These are phyloP conservation scores for Candolleomyces eurysporus DNA, from an alignment of 768 basidiomycete genomes.

Conservation along the genomic window DNA sequence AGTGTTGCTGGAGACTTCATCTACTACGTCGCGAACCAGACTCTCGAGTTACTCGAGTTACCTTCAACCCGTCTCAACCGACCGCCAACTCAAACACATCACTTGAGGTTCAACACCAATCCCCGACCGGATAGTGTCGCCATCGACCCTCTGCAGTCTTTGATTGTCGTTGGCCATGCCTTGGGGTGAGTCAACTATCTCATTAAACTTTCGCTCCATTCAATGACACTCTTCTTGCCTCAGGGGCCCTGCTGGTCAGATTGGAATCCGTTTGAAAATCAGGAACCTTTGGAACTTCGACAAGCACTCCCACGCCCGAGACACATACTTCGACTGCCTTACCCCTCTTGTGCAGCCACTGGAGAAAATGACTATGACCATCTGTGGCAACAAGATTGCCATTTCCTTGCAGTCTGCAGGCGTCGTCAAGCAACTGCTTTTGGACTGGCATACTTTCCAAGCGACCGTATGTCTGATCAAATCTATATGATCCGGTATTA, in stretches of 20 bases:
- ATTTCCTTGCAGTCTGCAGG: conserved; percentile 40
- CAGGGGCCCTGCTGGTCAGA: conserved; percentile 38
- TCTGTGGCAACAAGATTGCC: conserved; percentile 44
- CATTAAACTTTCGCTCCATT: not conserved
- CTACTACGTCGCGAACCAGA: conserved; percentile 41
- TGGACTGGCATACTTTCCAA: conserved; percentile 50
- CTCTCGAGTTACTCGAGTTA: conserved; percentile 45
- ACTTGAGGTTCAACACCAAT: conserved; percentile 42
- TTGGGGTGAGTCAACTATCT: conserved; percentile 17
- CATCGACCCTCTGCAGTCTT: conserved; percentile 43
- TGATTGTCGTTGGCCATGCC: conserved; percentile 43
- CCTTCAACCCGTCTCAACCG: conserved; percentile 47
- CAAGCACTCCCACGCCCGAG: conserved; percentile 47
- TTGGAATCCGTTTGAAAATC: conserved; percentile 48
- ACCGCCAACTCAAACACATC: conserved; percentile 42
- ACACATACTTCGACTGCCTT: conserved; percentile 39
- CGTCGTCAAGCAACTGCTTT: conserved; percentile 42
- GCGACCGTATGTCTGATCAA: conserved; percentile 32
- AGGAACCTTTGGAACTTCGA: conserved; percentile 55
- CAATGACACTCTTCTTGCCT: conserved; percentile 9
- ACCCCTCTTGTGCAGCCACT: conserved; percentile 34
- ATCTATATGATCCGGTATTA: not conserved
- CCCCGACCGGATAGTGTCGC: conserved; percentile 41
- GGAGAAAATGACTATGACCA: conserved; percentile 30
- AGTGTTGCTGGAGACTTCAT: conserved; percentile 47